These are phyloP conservation scores for Elsinoe ampelina DNA, from an alignment of 2,329 filamentous ascomycete species.

Conservation along the genomic window DNA sequence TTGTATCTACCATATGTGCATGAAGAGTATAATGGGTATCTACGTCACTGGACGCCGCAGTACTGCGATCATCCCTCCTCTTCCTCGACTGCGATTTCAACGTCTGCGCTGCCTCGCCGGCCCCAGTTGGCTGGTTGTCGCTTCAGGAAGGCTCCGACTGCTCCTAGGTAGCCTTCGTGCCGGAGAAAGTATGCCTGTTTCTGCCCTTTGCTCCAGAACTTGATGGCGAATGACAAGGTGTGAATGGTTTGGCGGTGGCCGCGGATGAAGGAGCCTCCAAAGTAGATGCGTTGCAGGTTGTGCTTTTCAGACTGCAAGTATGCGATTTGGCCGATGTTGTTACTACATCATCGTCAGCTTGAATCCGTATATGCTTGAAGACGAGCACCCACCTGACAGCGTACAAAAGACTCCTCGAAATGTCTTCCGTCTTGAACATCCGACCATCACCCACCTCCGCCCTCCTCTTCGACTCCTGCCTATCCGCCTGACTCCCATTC, in stretches of 20 bases:
- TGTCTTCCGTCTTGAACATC: slow-evolving; percentile 70
- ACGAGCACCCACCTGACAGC: slow-evolving; percentile 56
- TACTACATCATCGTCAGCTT: slow-evolving; percentile 42
- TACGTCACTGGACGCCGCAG: neutral
- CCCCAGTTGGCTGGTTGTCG: slow-evolving; percentile 88
- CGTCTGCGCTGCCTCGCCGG: slow-evolving; percentile 41
- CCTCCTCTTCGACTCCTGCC: slow-evolving; percentile 23
- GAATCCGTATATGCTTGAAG: neutral
- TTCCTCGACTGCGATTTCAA: slow-evolving; percentile 10
- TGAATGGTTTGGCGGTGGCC: slow-evolving; percentile 98
- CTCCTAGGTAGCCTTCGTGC: slow-evolving; percentile 90
- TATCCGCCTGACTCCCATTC: slow-evolving; percentile 15
- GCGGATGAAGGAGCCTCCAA: slow-evolving; percentile 92
- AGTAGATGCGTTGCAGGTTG: slow-evolving; percentile 85
- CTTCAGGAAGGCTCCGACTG: slow-evolving; percentile 89
- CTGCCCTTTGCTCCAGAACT: slow-evolving; percentile 89
- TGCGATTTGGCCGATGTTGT: slow-evolving; percentile 97
- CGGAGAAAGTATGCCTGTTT: slow-evolving; percentile 94
- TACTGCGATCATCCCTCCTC: neutral
- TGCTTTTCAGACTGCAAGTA: slow-evolving; percentile 97
- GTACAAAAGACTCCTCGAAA: slow-evolving; percentile 84
- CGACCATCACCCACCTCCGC: slow-evolving; percentile 31
- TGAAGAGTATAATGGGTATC: slow-evolving; percentile 3
- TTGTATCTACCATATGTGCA: slow-evolving; percentile 9
- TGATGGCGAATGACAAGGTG: slow-evolving; percentile 90